Conservation (phyloP, 352 stramenopile genomes). For the Phytophthora hibernalis region DNA sequence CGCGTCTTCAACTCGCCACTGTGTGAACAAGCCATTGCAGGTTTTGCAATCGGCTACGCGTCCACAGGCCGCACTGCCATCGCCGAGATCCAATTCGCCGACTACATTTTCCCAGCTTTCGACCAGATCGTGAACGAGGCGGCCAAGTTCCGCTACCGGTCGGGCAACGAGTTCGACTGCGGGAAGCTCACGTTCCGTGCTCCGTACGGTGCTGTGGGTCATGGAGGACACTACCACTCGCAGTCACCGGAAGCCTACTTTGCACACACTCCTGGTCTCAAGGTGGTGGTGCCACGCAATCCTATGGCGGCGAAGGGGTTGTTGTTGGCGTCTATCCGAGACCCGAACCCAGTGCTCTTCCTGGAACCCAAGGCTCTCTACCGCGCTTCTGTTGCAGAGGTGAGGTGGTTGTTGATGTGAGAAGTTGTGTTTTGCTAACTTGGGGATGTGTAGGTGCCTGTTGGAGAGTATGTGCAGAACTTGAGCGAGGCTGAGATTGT, state of each 20-base stretch:
- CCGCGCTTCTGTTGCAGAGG: conserved; percentile 94
- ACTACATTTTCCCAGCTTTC: conserved; percentile 98
- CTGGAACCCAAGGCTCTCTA: conserved; percentile 99
- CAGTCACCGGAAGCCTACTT: conserved; percentile 98
- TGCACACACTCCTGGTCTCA: conserved; percentile 97
- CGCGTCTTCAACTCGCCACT: conserved; percentile 98
- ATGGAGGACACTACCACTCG: conserved; percentile 95
- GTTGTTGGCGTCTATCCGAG: conserved; percentile 95
- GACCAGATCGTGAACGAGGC: conserved; percentile 98
- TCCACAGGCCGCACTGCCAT: conserved; percentile 96
- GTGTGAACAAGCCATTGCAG: conserved; percentile 94
- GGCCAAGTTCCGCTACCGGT: conserved; percentile 98
- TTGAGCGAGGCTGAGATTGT: conserved; percentile 96
- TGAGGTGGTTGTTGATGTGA: conserved; percentile 4
- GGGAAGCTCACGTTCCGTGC: conserved; percentile 96
- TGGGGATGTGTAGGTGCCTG: conserved; percentile 71
- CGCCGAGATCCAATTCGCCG: conserved; percentile 97
- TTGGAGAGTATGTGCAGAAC: conserved; percentile 95
- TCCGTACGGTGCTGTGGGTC: conserved; percentile 95
- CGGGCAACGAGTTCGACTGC: conserved; percentile 97
- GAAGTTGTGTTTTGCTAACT: conserved; percentile 2
- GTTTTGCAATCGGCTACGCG: conserved; percentile 98
- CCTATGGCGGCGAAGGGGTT: conserved; percentile 96
- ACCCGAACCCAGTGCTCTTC: conserved; percentile 98
- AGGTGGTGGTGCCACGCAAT: conserved; percentile 95